A percentile compares a stretch with the other conserved stretches of the same genome.
phyloP scores from a whole-genome alignment of 1,284 basidiomycete species.

The Cryptococcus sp. region DNA sequence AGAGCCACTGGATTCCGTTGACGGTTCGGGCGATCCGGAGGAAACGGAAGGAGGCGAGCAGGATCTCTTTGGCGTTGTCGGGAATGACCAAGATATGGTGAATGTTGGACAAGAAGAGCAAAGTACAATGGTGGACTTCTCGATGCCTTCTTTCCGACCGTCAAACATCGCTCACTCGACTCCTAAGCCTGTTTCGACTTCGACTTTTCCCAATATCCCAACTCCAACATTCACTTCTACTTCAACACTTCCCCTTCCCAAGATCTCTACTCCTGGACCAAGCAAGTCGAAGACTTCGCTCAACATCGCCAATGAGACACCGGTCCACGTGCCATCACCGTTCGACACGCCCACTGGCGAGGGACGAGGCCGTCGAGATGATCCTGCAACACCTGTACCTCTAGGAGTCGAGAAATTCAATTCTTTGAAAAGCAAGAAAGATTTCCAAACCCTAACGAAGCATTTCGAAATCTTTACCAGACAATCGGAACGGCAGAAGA shows the following conservation, averaged over 20 bases:
- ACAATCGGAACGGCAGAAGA: constrained; percentile 6
- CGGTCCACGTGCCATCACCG: constrained; percentile 23
- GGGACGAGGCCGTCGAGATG: constrained; percentile 21
- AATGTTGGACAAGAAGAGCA: too few species aligned
- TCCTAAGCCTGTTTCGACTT: constrained; percentile 4
- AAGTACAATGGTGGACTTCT: not conserved
- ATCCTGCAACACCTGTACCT: constrained; percentile 27
- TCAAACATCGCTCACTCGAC: constrained; percentile 10
- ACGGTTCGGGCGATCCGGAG: not conserved
- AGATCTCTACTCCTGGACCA: not conserved
- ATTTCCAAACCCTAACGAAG: constrained; percentile 28
- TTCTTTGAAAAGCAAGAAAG: constrained; percentile 18
- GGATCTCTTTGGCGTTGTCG: too few species aligned
- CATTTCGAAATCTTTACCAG: constrained; percentile 22
- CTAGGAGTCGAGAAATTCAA: constrained; percentile 17
- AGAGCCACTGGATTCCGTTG: not conserved
- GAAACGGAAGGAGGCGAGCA: too few species aligned
- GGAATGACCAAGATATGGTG: too few species aligned
- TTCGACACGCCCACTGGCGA: constrained; percentile 23
- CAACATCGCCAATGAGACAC: constrained; percentile 5
- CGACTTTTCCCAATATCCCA: constrained; percentile 14
- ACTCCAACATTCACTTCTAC: constrained; percentile 2
- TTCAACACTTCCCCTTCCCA: constrained; percentile 1
- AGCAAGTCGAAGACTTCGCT: constrained; percentile 1
- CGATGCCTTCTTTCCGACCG: constrained; percentile 11